These are phyloP conservation scores for Aspergillus jensenii DNA, from an alignment of 2,329 filamentous ascomycete species.

Conservation along the genomic window DNA sequence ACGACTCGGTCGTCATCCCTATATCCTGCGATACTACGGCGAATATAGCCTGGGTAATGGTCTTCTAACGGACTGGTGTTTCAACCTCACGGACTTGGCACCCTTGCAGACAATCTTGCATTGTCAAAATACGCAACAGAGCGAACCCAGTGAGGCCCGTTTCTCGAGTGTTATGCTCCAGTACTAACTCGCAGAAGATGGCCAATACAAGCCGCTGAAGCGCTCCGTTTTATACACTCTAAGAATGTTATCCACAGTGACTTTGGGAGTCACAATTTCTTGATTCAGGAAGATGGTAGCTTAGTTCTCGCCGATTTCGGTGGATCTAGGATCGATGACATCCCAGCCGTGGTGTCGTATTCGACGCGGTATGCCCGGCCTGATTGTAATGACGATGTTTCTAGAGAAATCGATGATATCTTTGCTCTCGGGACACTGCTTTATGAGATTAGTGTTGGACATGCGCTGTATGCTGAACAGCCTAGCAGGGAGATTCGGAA, in stretches of 20 bases:
- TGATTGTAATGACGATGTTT: background rate
- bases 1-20: constrained; percentile 1
- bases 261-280: constrained; percentile 1
- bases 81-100: background rate
- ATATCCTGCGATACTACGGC: constrained; percentile 6
- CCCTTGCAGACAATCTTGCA: constrained; percentile 1
- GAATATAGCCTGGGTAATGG: background rate
- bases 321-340: background rate
- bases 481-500: background rate
- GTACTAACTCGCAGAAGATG: background rate
- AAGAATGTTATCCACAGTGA: background rate
- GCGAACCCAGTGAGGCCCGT: background rate
- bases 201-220: background rate
- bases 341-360: background rate
- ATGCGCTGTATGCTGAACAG: background rate
- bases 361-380: background rate
- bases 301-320: background rate
- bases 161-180: background rate
- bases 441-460: constrained; percentile 1
- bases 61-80: constrained; percentile 1
- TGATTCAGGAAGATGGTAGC: constrained; percentile 1
- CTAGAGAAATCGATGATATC: background rate
- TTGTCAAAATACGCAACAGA: background rate
- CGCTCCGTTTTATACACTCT: background rate
- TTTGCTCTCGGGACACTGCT: constrained; percentile 1